These are phyloP conservation scores for Wickerhamomyces tratensis DNA, from an alignment of 805 yeast genomes.

Conservation along the genomic window DNA sequence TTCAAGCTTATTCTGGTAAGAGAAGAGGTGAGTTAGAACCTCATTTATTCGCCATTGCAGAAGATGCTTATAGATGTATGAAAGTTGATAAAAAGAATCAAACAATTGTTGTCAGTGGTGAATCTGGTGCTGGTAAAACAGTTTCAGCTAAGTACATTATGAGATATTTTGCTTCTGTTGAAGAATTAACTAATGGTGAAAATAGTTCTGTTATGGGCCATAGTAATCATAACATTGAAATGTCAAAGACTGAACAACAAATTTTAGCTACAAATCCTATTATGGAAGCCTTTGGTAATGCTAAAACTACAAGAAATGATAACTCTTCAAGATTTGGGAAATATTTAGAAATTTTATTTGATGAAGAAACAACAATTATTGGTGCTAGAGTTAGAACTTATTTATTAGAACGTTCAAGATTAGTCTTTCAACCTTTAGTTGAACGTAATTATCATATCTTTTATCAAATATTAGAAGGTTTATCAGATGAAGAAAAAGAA, in stretches of 20 bases:
- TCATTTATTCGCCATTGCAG: slow-evolving; percentile 94
- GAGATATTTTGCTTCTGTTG: slow-evolving; percentile 96
- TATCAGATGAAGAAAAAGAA: slow-evolving; percentile 39
- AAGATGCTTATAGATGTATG: slow-evolving; percentile 95
- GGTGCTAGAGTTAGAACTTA: slow-evolving; percentile 95
- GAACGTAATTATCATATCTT: slow-evolving; percentile 95
- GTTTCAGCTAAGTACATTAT: slow-evolving; percentile 94
- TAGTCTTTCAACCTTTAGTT: slow-evolving; percentile 83
- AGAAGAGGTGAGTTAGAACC: slow-evolving; percentile 94
- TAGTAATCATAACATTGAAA: slow-evolving; percentile 38
- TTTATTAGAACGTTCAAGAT: slow-evolving; percentile 83
- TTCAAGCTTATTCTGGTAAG: slow-evolving; percentile 90
- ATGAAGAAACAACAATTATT: slow-evolving; percentile 63
- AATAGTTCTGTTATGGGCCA: slow-evolving; percentile 26
- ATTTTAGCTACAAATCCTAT: slow-evolving; percentile 95
- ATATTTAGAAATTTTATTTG: slow-evolving; percentile 84
- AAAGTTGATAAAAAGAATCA: slow-evolving; percentile 76
- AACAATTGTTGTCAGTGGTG: slow-evolving; percentile 95
- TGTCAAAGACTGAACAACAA: slow-evolving; percentile 88
- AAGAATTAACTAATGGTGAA: slow-evolving; percentile 29
- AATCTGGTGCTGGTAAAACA: slow-evolving; percentile 98
- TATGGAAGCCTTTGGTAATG: slow-evolving; percentile 98
- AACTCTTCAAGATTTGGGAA: slow-evolving; percentile 97
- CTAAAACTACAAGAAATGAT: slow-evolving; percentile 94
- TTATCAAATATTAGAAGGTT: slow-evolving; percentile 79